Percentiles rank a stretch among this genome's conserved stretches.
phyloP scores from a whole-genome alignment of 352 stramenopile genomes.

The Phytophthora pistaciae region DNA sequence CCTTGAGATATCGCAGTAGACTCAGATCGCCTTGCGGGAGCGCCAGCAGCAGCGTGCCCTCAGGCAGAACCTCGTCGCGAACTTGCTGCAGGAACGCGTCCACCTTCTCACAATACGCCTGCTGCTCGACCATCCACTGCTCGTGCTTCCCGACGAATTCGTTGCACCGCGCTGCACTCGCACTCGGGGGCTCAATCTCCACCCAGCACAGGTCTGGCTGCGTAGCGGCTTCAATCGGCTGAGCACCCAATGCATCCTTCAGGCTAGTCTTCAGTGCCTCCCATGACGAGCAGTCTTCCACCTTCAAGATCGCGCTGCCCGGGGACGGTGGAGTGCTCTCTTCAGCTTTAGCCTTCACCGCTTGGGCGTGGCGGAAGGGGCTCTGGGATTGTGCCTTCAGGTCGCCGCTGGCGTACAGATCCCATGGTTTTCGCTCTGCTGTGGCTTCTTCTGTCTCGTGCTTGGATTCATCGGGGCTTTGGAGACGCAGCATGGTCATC shows the following conservation, averaged over 20 bases:
- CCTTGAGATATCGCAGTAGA: conserved; percentile 80
- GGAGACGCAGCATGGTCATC: conserved; percentile 57
- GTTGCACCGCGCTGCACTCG: conserved; percentile 39
- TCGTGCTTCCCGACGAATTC: conserved; percentile 75
- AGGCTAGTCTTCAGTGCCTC: conserved; percentile 46
- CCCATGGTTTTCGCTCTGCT: conserved; percentile 71
- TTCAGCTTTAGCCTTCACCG: conserved; percentile 28
- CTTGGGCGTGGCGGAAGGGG: conserved; percentile 60
- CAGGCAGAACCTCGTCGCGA: conserved; percentile 47
- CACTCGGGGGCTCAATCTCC: conserved; percentile 67
- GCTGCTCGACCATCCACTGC: conserved; percentile 73
- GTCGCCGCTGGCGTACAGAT: conserved; percentile 74
- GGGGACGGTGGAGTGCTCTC: conserved; percentile 5
- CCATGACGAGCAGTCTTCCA: conserved; percentile 47
- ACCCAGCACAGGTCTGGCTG: conserved; percentile 76
- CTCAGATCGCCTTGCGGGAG: conserved; percentile 80
- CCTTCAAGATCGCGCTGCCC: conserved; percentile 28
- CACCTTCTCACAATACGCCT: conserved; percentile 54
- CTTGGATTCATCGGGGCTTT: conserved; percentile 8
- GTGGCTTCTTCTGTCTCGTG: conserved; percentile 3
- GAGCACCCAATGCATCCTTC: conserved; percentile 21
- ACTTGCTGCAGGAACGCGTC: conserved; percentile 62
- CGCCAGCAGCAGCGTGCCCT: conserved; percentile 67
- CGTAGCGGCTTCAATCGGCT: conserved; percentile 4
- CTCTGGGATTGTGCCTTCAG: conserved; percentile 55